Base-by-base conservation (phyloP, 768 basidiomycete genomes). In the Erythrobasidium yunnanense region DNA sequence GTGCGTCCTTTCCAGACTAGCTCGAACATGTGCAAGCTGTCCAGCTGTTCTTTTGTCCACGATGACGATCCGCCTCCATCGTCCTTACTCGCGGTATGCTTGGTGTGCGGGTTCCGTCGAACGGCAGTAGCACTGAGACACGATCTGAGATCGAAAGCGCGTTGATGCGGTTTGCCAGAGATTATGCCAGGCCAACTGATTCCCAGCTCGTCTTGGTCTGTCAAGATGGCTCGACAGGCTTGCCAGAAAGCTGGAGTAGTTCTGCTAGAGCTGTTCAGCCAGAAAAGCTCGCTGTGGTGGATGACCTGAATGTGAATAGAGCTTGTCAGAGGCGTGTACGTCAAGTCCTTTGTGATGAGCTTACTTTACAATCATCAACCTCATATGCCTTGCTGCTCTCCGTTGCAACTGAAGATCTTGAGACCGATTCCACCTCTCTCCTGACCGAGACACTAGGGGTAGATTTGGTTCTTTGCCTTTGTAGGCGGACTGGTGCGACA, bases 211-310 rank as follows among this genome's bases (percentile, higher is more conserved):
- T 63, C 60, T 25, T 18, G 2, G 7, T 18, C n/a, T 4, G 60
- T 63, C 13, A 63, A 32, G 46, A 63, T 51, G 3, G 60, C 60
- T 50, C 60, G 60, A 15, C 47, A 50, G 2, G 27, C 18, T 22
- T 63, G 60, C 60, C 60, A 63, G 30, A 63, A 51, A 8, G 60
- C 32, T 32, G 49, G 49, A 3, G 22, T 25, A 4, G 17, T 25
- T 2, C 47, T n/a, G 33, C 60, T 63, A 18, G 60, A 63, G 49
- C 60, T 63, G 32, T 63, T 63, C 15, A 63, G 49, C 60, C 60
- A 63, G 30, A 22, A 51, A n/a, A 63, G 32, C 42, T 63, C 60
- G 22, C 47, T 23, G 49, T 63, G 60, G 49, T 63, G 30, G 4
- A 63, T 30, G 7, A 63, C 27, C 32, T 51, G 42, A 18, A n/a